Evolutionary conservation across 2,329 filamentous ascomycete species (phyloP), one percentile per base, ranked within the genome.

Genomic region (Hymenoscyphus occultus): DNA sequence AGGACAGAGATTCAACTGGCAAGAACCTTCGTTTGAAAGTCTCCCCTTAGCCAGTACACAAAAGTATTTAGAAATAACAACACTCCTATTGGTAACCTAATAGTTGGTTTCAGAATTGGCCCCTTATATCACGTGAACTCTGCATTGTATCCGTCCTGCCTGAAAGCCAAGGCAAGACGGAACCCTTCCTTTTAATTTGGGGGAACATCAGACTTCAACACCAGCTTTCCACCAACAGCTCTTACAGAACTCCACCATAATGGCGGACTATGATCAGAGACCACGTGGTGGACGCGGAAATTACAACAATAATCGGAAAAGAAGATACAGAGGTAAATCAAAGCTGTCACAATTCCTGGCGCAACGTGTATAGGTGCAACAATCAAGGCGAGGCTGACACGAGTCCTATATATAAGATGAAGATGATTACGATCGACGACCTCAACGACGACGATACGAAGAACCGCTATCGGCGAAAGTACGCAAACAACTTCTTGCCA

Each of bases 401-500:
- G 45, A 35, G 28, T 62, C 58, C 59, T 13, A 1, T 61, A 9
- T 28, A 28, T 22, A 69, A 86, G 91, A 95, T 70, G 90, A 95
- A 70, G 90, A 96, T 72, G 88, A 93, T 65, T 85, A 87, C 73
- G 90, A 94, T 74, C 85, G 88, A 72, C 86, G 90, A 71, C 85
- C 86, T 32, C 90, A 90, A 76, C 87, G 91, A 69, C 85, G 90
- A 71, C 86, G 91, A 75, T 88, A 88, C 72, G 89, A 94, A 74
- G 87, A 90, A 69, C 90, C 91, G 5, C 81, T 89, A 14, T 84
- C 86, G 39, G 86, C 89, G 60, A 88, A 88, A 69, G 82, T 96
- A 68, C 89, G 92, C 71, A 90, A 89, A 74, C 90, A 94, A 77
- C 83, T 96, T 59, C 82, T 96, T 61, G 84, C 86, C 64, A 88